phyloP scores from a whole-genome alignment of 768 basidiomycete genomes.

The Podaxis rugospora region DNA sequence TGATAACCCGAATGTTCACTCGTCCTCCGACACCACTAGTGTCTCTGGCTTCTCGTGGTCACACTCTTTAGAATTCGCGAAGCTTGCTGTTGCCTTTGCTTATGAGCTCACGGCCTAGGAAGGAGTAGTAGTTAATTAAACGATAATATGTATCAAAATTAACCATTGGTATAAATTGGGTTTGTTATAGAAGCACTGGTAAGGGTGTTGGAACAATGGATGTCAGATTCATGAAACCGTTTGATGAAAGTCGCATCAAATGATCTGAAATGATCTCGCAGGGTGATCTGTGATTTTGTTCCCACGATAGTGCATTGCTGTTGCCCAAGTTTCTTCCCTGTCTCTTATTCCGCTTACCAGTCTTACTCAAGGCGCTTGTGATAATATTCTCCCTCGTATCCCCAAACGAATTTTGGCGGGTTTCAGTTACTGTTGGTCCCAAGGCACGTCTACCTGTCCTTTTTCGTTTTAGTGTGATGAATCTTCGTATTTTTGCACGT shows the following conservation, averaged over 20 bases:
- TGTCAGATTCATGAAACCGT: no score
- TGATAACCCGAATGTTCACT: conserved; percentile 42
- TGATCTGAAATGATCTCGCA: no score
- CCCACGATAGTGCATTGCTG: background rate
- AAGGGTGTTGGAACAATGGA: no score
- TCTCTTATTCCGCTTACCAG: background rate
- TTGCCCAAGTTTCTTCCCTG: background rate
- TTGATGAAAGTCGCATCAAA: background rate
- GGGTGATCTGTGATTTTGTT: background rate
- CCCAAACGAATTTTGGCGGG: background rate
- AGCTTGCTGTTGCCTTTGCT: conserved; percentile 53
- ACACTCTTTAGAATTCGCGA: conserved; percentile 57
- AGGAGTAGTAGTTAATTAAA: background rate
- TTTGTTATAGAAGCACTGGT: background rate
- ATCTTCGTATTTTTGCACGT: conserved; percentile 50
- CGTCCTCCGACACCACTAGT: conserved; percentile 39
- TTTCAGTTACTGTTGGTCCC: background rate
- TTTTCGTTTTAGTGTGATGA: conserved; percentile 33
- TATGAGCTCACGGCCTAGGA: conserved; percentile 41
- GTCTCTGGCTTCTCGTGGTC: conserved; percentile 42
- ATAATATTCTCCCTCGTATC: background rate
- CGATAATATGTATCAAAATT: background rate
- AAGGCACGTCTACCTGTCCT: background rate
- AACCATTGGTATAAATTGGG: background rate
- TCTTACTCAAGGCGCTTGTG: background rate